Evolutionary conservation across 2,329 filamentous ascomycete species (phyloP), one percentile per base, ranked within the genome.

Genomic region (Penicillium sp.): DNA sequence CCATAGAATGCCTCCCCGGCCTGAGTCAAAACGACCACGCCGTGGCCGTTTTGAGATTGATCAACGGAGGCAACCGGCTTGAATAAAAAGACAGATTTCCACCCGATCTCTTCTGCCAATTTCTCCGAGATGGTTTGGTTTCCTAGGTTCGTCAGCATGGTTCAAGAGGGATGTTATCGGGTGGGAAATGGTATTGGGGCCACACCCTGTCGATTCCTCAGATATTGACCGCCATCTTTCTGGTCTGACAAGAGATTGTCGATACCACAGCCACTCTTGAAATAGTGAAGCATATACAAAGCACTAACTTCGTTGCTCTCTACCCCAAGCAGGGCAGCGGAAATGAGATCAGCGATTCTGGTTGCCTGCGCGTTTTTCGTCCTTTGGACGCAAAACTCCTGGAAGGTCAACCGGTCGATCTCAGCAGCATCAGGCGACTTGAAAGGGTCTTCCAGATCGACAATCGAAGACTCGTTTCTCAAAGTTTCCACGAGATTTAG

Each of bases 281-380:
- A 81, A 68, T 86, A 85, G 65, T 84, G 76, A 31, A 87, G 72
- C 63, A 86, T 83, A 65, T 72, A 85, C 3, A 83, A 66, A 1
- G 83, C 81, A 16, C 77, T 80, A 9, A 85, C 65, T n/a, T 85
- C 81, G 1, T 56, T 59, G 0, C 81, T 76, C 41, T 85, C 79
- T 0, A 79, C 69, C 0, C 83, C 83, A 1, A 84, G 70, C 75
- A 84, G 79, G 3, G 77, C 81, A 1, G 78, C 70, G 1, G 35
- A 36, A 24, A 60, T 53, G 24, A 51, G 44, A 16, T 64, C 51
- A 75, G 77, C 73, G 77, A 82, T 5, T 81, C 69, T 18, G 61
- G 75, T 2, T 73, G 75, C 4, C 71, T 76, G 2, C 2, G 56
- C 46, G 24, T 53, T 43, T n/a, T 62, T 18, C 27, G 53, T 51